phyloP scores from a whole-genome alignment of 2,329 filamentous ascomycete species.

The Trichoderma polysporum region DNA sequence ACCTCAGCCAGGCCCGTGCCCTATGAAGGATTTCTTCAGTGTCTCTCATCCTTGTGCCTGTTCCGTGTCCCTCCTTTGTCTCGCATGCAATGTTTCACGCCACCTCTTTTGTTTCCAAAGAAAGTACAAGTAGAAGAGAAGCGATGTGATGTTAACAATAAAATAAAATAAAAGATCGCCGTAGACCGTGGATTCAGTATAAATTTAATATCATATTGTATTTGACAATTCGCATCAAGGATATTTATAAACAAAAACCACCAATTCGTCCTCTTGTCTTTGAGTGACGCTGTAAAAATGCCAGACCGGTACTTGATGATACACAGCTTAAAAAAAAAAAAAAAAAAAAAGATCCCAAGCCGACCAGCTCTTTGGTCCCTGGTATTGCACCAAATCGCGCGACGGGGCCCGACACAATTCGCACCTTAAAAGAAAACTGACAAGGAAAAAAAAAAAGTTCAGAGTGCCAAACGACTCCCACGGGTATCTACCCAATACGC shows the following conservation, averaged over 20 bases:
- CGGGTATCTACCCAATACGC: slow-evolving; percentile 14
- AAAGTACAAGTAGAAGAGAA: too few species aligned
- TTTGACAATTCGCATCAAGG: background rate
- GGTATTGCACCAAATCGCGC: background rate
- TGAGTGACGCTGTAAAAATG: background rate
- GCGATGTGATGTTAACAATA: too few species aligned
- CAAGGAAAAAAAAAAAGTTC: background rate
- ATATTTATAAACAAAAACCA: background rate
- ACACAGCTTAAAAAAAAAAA: background rate
- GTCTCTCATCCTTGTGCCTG: slow-evolving; percentile 8
- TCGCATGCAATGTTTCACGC: slow-evolving; percentile 14
- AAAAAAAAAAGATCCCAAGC: background rate
- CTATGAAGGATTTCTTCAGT: slow-evolving; percentile 3
- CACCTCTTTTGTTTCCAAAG: background rate
- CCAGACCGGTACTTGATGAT: background rate
- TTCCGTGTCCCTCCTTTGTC: slow-evolving; percentile 16
- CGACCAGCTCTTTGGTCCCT: background rate
- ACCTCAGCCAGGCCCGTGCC: slow-evolving; percentile 9
- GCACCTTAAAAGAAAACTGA: background rate
- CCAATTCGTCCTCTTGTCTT: background rate
- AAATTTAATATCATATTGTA: background rate
- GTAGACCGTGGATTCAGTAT: background rate
- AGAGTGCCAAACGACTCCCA: slow-evolving; percentile 3
- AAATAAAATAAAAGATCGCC: too few species aligned
- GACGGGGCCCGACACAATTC: background rate